Evolutionary conservation across 176 grass and related monocot genomes (phyloP).

Genomic region (Lolium multiflorum): DNA sequence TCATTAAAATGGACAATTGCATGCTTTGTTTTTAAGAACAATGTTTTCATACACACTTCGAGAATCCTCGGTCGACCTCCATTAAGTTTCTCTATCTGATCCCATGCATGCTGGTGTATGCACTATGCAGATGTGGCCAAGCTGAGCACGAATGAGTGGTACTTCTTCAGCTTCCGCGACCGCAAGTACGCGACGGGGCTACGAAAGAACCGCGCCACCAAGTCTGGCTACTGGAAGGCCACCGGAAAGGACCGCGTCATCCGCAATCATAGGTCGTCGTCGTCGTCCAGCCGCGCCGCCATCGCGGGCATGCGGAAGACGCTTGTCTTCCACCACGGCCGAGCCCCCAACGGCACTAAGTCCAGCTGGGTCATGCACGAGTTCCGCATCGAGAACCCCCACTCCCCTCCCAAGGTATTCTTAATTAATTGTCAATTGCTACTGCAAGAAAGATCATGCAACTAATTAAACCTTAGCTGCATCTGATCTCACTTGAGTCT

Average conservation of each 20-base stretch:
- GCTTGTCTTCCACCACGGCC: conserved; percentile 82
- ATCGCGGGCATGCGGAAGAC: conserved; percentile 88
- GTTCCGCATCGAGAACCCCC: conserved; percentile 70
- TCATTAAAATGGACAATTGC: no score
- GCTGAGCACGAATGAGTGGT: conserved; percentile 84
- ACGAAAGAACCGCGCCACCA: conserved; percentile 81
- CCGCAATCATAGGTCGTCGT: conserved; percentile 19
- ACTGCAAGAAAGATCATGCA: not conserved
- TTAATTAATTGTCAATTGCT: not conserved
- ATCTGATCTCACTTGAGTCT: not conserved
- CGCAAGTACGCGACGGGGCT: conserved; percentile 85
- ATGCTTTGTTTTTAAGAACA: no score
- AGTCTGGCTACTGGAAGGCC: conserved; percentile 87
- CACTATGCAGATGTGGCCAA: conserved; percentile 62
- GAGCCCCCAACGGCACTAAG: conserved; percentile 82
- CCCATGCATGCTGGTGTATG: not conserved
- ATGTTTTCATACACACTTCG: no score
- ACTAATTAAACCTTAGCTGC: no score
- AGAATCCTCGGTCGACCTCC: no score
- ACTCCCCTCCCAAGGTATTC: conserved; percentile 61
- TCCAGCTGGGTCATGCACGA: conserved; percentile 89
- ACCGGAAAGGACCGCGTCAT: conserved; percentile 80
- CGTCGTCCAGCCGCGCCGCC: conserved; percentile 13
- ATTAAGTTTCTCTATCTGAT: no score
- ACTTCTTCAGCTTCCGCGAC: conserved; percentile 91